Evolutionary conservation across 2,329 filamentous ascomycete species (phyloP), one percentile per base, ranked within the genome.

Genomic region (Rachicladosporium sp.): DNA sequence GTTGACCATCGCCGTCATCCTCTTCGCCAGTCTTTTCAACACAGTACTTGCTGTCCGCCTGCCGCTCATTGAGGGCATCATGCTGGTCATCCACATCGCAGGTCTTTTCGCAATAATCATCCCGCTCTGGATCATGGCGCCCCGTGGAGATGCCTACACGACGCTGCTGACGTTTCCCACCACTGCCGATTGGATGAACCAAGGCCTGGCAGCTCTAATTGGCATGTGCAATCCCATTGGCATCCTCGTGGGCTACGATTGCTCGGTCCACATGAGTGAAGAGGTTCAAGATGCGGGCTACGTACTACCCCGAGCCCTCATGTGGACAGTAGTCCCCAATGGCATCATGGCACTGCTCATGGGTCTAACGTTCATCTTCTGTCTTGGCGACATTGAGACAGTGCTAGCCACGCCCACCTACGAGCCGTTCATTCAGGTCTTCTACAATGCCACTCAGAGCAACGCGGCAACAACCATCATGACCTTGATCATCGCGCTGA

Each of bases 351-450:
- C 47, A 11, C 52, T 53, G 33, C 33, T 52, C 10, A 48, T 50
- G 43, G 37, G 38, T 9, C 40, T 54, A 4, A 58, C 56, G 2
- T 49, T 59, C 36, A 52, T 57, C 35, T 57, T 60, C 37, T 52
- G 54, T 21, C 34, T 62, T 38, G 58, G 54, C 3, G 51, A 62
- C 31, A 38, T 65, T 4, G 46, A 59, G 4, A 45, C 51, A 4
- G 59, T 62, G 4, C 52, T 68, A 4, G 42, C 48, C 4, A 58
- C 63, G 1, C 47, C 56, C 0, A 68, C 61, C 9, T 55, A 60
- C 0, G 66, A 64, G 36, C 62, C 68, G 7, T 60, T 69, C 45
- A 59, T 66, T 48, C 60, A 67, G n/a, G 64, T 69, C 21, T 68
- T 73, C 32, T 52, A 59, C 36, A 47, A 64, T 35, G 61, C 62